Percentiles rank a stretch among this genome's conserved stretches.
phyloP scores from a whole-genome alignment of 2,329 filamentous ascomycete genomes.

The Chaetomiaceae sp. region DNA sequence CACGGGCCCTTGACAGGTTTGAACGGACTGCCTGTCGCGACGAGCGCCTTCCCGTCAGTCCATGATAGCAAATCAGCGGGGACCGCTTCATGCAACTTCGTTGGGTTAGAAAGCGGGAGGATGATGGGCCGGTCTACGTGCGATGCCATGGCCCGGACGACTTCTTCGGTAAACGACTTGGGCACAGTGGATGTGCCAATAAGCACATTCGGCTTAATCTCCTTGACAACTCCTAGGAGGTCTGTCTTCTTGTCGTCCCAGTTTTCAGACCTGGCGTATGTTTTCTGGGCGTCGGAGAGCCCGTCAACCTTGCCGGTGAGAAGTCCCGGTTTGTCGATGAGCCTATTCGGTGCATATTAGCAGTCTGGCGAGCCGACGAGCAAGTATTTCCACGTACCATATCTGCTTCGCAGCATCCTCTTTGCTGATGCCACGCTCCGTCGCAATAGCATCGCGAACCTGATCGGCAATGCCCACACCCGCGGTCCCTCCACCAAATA shows the following conservation, averaged over 20 bases:
- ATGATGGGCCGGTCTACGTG: slow-evolving; percentile 70
- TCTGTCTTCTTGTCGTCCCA: slow-evolving; percentile 57
- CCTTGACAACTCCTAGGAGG: slow-evolving; percentile 63
- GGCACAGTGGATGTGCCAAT: slow-evolving; percentile 81
- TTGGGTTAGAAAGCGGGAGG: slow-evolving; percentile 82
- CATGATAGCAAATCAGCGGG: slow-evolving; percentile 72
- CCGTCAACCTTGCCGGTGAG: slow-evolving; percentile 48
- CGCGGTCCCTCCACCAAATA: slow-evolving; percentile 78
- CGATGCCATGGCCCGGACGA: slow-evolving; percentile 70
- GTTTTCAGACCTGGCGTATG: slow-evolving; percentile 57
- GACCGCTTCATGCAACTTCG: slow-evolving; percentile 74
- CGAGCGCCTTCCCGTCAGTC: slow-evolving; percentile 72
- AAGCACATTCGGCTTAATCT: slow-evolving; percentile 73
- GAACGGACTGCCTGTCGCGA: slow-evolving; percentile 82
- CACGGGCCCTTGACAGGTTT: slow-evolving; percentile 62
- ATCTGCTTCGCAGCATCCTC: slow-evolving; percentile 77
- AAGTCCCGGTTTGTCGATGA: slow-evolving; percentile 77
- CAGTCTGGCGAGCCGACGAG: background rate
- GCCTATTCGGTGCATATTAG: slow-evolving; percentile 43
- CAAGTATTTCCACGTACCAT: slow-evolving; percentile 49
- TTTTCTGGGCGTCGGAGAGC: slow-evolving; percentile 62
- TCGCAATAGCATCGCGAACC: slow-evolving; percentile 71
- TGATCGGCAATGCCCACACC: slow-evolving; percentile 85
- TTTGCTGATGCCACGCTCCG: slow-evolving; percentile 60
- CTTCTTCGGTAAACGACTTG: slow-evolving; percentile 68